phyloP scores from a whole-genome alignment of 495 filamentous ascomycete genomes.

The Neurospora sp. region DNA sequence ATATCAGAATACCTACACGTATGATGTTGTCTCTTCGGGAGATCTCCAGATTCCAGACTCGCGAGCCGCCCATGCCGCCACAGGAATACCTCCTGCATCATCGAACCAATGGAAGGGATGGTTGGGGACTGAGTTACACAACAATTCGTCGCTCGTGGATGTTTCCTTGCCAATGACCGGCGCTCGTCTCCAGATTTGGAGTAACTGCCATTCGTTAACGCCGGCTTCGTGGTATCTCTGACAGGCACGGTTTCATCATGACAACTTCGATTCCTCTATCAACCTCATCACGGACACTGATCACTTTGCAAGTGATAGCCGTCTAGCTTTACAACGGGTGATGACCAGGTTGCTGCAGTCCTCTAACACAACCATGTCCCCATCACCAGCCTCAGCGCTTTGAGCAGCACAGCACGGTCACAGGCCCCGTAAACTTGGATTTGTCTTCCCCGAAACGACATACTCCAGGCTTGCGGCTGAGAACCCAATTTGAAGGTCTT shows the following conservation, averaged over 20 bases:
- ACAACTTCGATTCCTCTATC: conserved; percentile 1
- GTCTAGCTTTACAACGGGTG: not conserved
- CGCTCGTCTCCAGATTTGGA: conserved; percentile 11
- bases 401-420: not conserved
- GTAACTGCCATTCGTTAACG: conserved; percentile 2
- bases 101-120: not conserved
- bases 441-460: not conserved
- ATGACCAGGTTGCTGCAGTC: not conserved
- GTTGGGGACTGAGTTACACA: not conserved
- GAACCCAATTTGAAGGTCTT: not conserved
- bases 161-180: conserved; percentile 1
- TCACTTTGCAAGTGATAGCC: not conserved
- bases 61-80: not conserved
- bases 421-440: not conserved
- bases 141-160: not conserved
- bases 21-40: not conserved
- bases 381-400: not conserved
- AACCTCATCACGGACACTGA: not conserved
- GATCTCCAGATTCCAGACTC: not conserved
- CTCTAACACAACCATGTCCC: not conserved
- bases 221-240: conserved; percentile 19
- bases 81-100: not conserved
- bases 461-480: not conserved
- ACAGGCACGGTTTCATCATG: conserved; percentile 26
- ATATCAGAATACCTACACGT: not conserved